Conservation (phyloP, 148 eudicot genomes). For the Agrostemma githago region DNA sequence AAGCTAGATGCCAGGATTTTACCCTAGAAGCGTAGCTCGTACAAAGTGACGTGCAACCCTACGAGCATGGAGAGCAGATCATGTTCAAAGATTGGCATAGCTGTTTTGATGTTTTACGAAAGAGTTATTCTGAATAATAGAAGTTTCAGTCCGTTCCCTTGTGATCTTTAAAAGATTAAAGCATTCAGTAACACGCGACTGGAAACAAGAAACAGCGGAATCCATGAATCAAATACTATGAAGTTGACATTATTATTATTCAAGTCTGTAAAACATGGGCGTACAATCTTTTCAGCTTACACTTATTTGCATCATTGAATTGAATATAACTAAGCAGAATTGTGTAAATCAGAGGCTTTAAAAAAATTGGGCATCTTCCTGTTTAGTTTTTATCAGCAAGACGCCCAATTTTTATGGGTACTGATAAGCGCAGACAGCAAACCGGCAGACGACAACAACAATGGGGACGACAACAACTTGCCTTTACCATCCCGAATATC, state of each 20-base stretch:
- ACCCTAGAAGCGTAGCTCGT: neutral
- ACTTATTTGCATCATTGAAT: neutral
- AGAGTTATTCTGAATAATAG: too few species aligned
- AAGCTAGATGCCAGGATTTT: neutral
- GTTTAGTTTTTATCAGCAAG: conserved; percentile 45
- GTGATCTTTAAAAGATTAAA: neutral
- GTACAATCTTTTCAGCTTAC: neutral
- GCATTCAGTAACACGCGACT: neutral
- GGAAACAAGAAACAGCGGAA: neutral
- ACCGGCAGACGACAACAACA: conserved; percentile 67
- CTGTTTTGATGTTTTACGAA: neutral
- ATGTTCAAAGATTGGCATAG: neutral
- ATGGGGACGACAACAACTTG: conserved; percentile 49
- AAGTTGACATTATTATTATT: neutral
- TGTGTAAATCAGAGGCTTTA: conserved; percentile 57
- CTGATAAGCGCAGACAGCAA: conserved; percentile 78
- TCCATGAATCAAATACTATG: neutral
- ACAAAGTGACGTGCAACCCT: neutral
- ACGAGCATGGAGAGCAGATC: neutral
- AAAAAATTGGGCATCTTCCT: conserved; percentile 85
- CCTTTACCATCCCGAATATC: conserved; percentile 71
- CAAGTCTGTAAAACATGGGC: too few species aligned
- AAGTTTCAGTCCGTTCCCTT: neutral
- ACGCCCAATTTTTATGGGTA: conserved; percentile 84
- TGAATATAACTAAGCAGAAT: too few species aligned